phyloP scores from a whole-genome alignment of 169 alveolate genomes.

The Plasmodium knowlesi region DNA sequence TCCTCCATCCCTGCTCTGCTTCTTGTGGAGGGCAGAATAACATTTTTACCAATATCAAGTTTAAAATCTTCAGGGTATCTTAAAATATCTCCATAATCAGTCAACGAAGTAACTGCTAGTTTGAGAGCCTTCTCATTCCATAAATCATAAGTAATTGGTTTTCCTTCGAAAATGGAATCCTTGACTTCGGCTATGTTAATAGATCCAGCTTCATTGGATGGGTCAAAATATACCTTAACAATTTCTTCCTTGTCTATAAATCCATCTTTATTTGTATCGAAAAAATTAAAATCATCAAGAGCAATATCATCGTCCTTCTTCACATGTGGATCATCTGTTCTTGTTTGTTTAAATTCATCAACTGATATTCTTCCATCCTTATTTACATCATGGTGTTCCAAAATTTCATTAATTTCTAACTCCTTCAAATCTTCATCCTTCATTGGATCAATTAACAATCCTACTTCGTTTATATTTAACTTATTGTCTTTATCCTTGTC shows the following conservation, averaged over 20 bases:
- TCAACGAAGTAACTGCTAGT: constrained; percentile 79
- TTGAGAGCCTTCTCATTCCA: constrained; percentile 83
- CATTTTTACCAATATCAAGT: constrained; percentile 76
- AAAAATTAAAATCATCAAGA: constrained; percentile 80
- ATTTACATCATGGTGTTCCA: constrained; percentile 83
- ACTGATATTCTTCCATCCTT: constrained; percentile 83
- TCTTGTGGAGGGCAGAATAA: constrained; percentile 25
- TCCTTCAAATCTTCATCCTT: constrained; percentile 80
- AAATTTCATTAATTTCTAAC: constrained; percentile 80
- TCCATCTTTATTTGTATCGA: constrained; percentile 83
- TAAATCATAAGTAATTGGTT: constrained; percentile 70
- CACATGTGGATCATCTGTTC: constrained; percentile 49
- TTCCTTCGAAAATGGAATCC: constrained; percentile 75
- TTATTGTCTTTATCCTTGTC: constrained; percentile 83
- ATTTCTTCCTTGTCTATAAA: constrained; percentile 80
- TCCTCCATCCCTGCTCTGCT: neutral
- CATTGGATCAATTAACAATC: constrained; percentile 80
- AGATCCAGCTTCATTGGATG: constrained; percentile 74
- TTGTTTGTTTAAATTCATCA: constrained; percentile 79
- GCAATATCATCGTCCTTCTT: constrained; percentile 65
- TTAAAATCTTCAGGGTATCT: constrained; percentile 82
- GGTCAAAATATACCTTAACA: constrained; percentile 79
- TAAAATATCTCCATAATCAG: constrained; percentile 84
- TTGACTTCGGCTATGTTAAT: constrained; percentile 77
- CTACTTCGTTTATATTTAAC: constrained; percentile 77